These are phyloP conservation scores for Neoboletus subvelutipes DNA, from an alignment of 768 basidiomycete species.

Conservation along the genomic window DNA sequence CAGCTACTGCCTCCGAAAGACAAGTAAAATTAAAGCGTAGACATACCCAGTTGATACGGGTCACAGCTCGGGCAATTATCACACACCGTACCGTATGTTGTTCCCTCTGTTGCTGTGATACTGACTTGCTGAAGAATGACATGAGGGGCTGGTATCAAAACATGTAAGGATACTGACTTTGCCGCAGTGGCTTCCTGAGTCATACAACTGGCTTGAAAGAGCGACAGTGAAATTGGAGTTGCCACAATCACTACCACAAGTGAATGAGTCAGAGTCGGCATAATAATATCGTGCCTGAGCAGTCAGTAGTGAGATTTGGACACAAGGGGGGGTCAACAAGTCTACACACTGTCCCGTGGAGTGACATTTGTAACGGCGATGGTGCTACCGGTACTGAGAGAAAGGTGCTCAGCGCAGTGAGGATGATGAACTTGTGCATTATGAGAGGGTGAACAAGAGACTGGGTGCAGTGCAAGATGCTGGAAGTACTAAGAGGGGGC, in stretches of 20 bases:
- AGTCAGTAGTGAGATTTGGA: constrained; percentile 2
- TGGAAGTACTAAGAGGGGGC: neutral
- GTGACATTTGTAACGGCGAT: constrained; percentile 25
- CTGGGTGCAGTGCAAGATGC: neutral
- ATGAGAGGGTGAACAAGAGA: neutral
- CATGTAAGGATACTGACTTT: constrained; percentile 42
- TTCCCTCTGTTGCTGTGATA: constrained; percentile 56
- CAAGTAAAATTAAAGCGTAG: neutral
- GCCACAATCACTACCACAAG: constrained; percentile 56
- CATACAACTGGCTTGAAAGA: constrained; percentile 52
- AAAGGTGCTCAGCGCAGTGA: constrained; percentile 42
- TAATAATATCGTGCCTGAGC: constrained; percentile 63
- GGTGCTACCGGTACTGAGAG: constrained; percentile 40
- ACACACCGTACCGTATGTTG: constrained; percentile 48
- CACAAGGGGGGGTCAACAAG: neutral
- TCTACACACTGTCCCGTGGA: constrained; percentile 55
- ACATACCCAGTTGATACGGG: constrained; percentile 52
- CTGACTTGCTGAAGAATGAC: constrained; percentile 45
- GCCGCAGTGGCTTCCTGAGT: constrained; percentile 54
- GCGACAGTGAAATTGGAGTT: constrained; percentile 57
- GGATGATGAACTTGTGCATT: constrained; percentile 21
- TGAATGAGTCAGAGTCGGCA: constrained; percentile 45
- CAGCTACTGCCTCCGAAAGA: neutral
- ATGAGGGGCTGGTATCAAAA: constrained; percentile 2
- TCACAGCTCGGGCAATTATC: constrained; percentile 62